Conservation (phyloP, 1,284 basidiomycete species). For the Melampsora americana region DNA sequence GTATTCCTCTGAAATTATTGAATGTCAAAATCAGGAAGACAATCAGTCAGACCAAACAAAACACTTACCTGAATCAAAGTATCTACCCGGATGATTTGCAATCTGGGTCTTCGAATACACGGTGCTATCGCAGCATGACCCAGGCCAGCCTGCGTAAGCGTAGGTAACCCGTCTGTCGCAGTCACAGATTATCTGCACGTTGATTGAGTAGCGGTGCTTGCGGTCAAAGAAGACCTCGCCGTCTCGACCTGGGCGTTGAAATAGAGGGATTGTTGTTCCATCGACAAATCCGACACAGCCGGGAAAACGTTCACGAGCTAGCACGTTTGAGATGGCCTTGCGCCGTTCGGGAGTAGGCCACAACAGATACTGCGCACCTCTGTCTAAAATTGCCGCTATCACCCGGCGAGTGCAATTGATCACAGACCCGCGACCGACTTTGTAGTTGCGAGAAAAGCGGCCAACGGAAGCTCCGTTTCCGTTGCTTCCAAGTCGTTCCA, state of each 20-base stretch:
- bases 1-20: neutral
- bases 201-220: neutral
- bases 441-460: neutral
- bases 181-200: constrained; percentile 7
- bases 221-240: neutral
- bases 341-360: neutral
- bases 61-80: neutral
- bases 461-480: constrained; percentile 18
- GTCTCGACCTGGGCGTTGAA: neutral
- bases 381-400: neutral
- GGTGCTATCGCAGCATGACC: neutral
- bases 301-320: neutral
- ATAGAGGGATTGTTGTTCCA: constrained; percentile 11
- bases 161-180: too few relatives aligned
- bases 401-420: neutral
- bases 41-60: neutral
- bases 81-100: neutral
- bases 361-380: neutral
- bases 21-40: too few relatives aligned
- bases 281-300: constrained; percentile 8
- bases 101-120: neutral
- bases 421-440: neutral
- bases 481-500: constrained; percentile 6
- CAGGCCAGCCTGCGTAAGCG: too few relatives aligned
- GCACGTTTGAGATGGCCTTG: too few relatives aligned